These are phyloP conservation scores for Saturnispora galanensis DNA, from an alignment of 805 yeast species.

Conservation along the genomic window DNA sequence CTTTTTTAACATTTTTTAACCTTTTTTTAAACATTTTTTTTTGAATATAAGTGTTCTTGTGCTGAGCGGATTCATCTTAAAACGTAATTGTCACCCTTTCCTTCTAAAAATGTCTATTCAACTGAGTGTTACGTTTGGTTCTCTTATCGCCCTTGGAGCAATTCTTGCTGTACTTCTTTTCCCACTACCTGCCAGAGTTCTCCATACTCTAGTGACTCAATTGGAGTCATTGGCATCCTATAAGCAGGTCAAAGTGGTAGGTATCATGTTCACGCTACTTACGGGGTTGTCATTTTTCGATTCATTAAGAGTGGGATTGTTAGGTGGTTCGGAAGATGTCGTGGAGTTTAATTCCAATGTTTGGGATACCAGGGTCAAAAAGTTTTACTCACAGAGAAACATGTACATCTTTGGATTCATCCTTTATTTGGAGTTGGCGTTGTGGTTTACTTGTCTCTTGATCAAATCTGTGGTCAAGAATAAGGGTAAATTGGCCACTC, in stretches of 20 bases:
- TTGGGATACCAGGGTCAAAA: slow-evolving; percentile 32
- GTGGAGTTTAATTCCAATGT: slow-evolving; percentile 16
- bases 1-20: background rate
- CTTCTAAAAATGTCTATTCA: slow-evolving; percentile 22
- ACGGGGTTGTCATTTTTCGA: slow-evolving; percentile 40
- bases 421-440: slow-evolving; percentile 36
- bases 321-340: slow-evolving; percentile 9
- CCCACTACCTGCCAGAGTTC: slow-evolving; percentile 39
- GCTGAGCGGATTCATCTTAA: background rate
- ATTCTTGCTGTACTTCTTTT: slow-evolving; percentile 33
- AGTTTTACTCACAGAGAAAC: slow-evolving; percentile 49
- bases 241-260: slow-evolving; percentile 3
- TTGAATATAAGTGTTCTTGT: background rate
- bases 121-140: slow-evolving; percentile 29
- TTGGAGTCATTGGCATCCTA: background rate
- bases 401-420: slow-evolving; percentile 48
- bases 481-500: slow-evolving; percentile 19
- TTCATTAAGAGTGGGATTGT: slow-evolving; percentile 24
- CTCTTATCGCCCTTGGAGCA: slow-evolving; percentile 36
- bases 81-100: background rate
- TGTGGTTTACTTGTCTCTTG: slow-evolving; percentile 34
- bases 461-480: slow-evolving; percentile 35
- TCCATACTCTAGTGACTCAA: slow-evolving; percentile 27
- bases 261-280: slow-evolving; percentile 14
- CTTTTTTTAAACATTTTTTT: background rate